These are phyloP conservation scores for Tolypocladium tundrense DNA, from an alignment of 2,329 filamentous ascomycete genomes.

Conservation along the genomic window DNA sequence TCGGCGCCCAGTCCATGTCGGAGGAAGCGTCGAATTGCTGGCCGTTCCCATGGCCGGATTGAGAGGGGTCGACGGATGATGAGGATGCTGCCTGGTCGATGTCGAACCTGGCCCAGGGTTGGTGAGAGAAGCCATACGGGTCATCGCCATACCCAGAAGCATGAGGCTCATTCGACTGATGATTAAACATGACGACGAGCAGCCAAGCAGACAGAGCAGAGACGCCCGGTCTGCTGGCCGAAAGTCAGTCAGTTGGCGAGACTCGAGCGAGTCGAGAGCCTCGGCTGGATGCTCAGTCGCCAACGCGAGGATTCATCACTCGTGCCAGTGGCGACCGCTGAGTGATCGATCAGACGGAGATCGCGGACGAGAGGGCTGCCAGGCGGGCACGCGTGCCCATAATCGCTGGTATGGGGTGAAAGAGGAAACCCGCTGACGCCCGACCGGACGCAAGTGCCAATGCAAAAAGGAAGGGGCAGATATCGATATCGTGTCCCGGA, in stretches of 20 bases:
- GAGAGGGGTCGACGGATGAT: conserved; percentile 11
- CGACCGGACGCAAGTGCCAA: conserved; percentile 7
- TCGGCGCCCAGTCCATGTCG: conserved; percentile 28
- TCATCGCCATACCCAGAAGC: conserved; percentile 17
- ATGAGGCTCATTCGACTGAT: conserved; percentile 20
- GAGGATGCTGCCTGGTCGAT: conserved; percentile 12
- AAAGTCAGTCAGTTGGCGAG: conserved; percentile 23
- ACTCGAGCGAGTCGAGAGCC: conserved; percentile 28
- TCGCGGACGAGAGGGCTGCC: conserved; percentile 19
- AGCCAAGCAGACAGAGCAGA: conserved; percentile 19
- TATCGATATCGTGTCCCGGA: conserved; percentile 11
- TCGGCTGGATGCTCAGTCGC: conserved; percentile 23
- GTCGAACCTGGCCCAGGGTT: conserved; percentile 22
- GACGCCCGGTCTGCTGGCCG: conserved; percentile 22
- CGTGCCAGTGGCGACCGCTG: conserved; percentile 20
- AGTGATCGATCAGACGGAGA: conserved; percentile 20
- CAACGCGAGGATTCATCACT: conserved; percentile 26
- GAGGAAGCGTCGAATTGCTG: conserved; percentile 16
- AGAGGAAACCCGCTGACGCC: conserved; percentile 13
- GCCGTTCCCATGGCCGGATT: conserved; percentile 14
- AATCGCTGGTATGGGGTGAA: conserved; percentile 15
- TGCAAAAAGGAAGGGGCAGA: conserved; percentile 4
- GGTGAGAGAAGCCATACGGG: conserved; percentile 19
- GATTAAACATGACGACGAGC: conserved; percentile 27
- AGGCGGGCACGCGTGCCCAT: conserved; percentile 26